Evolutionary conservation across 345 rosid genomes (phyloP).

Genomic region (Cardamine chenopodiifolia): DNA sequence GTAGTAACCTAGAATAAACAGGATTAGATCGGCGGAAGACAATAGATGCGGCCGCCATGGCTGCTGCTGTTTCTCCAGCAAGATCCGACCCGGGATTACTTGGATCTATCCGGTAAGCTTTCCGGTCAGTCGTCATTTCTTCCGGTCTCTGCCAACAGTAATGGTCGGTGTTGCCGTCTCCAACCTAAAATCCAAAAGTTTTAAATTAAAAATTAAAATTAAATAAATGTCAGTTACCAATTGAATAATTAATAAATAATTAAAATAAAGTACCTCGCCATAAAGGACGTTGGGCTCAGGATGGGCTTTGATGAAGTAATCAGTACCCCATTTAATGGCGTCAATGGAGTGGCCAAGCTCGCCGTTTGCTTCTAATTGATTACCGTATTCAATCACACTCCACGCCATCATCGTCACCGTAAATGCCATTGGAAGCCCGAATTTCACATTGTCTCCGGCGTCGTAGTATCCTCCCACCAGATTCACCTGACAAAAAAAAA

Average conservation of each 20-base stretch:
- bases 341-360: slow-evolving; percentile 87
- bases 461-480: slow-evolving; percentile 97
- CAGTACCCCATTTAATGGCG: slow-evolving; percentile 97
- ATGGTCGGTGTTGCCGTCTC: slow-evolving; percentile 97
- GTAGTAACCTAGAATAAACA: slow-evolving; percentile 70
- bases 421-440: slow-evolving; percentile 98
- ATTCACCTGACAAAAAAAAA: slow-evolving; percentile 63
- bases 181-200: slow-evolving; percentile 55
- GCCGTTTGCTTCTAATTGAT: slow-evolving; percentile 69
- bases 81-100: slow-evolving; percentile 98
- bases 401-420: slow-evolving; percentile 98
- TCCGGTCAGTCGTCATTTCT: slow-evolving; percentile 96
- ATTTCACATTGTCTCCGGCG: slow-evolving; percentile 99
- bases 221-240: too few species aligned
- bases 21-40: slow-evolving; percentile 81
- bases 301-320: slow-evolving; percentile 94
- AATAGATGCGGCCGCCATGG: slow-evolving; percentile 97
- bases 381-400: slow-evolving; percentile 91
- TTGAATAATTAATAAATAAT: not conserved
- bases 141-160: slow-evolving; percentile 99
- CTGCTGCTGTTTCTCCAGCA: slow-evolving; percentile 97
- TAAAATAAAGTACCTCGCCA: slow-evolving; percentile 65
- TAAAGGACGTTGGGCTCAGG: slow-evolving; percentile 90
- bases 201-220: not conserved
- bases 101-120: slow-evolving; percentile 85